A percentile compares a stretch with the other conserved stretches of the same genome.
These are phyloP conservation scores for Fusarium staphyleae DNA, from an alignment of 2,329 filamentous ascomycete genomes.

Conservation along the genomic window DNA sequence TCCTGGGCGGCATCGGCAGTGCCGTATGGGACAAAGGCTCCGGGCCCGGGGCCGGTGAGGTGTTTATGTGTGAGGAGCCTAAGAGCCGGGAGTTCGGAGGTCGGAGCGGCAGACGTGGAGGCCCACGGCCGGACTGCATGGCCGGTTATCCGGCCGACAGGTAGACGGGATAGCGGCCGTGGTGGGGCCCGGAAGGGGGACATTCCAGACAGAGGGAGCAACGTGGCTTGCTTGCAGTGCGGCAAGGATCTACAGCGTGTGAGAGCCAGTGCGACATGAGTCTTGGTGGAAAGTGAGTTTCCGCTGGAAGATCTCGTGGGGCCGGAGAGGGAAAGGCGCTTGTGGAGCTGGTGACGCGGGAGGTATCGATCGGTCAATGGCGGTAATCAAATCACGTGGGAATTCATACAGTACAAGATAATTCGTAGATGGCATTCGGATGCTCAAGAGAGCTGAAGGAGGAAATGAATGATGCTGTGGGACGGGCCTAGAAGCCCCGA, in stretches of 20 bases:
- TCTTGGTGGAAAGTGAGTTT: conserved; percentile 25
- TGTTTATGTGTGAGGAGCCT: conserved; percentile 44
- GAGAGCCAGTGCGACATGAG: not conserved
- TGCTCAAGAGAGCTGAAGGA: not conserved
- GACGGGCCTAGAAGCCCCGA: too few species aligned
- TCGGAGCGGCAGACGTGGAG: conserved; percentile 9
- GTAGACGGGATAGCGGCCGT: conserved; percentile 6
- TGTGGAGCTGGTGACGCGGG: conserved; percentile 28
- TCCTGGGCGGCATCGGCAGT: conserved; percentile 46
- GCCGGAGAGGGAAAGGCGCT: not conserved
- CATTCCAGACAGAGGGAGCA: conserved; percentile 7
- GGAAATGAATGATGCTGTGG: not conserved
- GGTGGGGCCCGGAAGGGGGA: not conserved
- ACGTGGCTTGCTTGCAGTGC: conserved; percentile 9
- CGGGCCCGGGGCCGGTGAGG: conserved; percentile 32
- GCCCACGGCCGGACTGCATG: conserved; percentile 8
- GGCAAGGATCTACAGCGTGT: conserved; percentile 7
- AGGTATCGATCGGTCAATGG: too few species aligned
- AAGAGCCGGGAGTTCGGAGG: conserved; percentile 22
- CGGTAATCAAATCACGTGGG: too few species aligned
- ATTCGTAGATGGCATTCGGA: not conserved
- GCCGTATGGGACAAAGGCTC: conserved; percentile 43
- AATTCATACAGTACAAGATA: not conserved
- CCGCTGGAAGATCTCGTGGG: conserved; percentile 21
- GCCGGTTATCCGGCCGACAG: not conserved